Base-by-base conservation (phyloP, 2,329 filamentous ascomycete genomes). In the Colletotrichum destructivum region DNA sequence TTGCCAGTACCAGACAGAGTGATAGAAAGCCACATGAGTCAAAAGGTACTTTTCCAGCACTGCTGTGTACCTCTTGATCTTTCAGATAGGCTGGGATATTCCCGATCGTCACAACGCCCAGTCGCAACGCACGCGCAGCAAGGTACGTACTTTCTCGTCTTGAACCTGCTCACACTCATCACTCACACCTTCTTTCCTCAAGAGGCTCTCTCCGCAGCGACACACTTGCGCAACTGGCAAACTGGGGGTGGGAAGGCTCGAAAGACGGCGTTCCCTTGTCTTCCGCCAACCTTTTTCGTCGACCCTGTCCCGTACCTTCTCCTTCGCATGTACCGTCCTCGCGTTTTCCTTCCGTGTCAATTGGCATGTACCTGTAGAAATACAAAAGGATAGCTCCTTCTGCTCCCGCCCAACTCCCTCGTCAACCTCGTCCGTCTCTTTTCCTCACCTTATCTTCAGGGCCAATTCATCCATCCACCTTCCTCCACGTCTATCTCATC, bases 261-360 rank as follows among this genome's bases (percentile, higher is more conserved):
- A 47, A 38, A 57, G 68, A 57, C 68, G 68, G 57, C 71, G 69
- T 76, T 74, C 72, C 73, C 66, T 74, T 73, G 68, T 73, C 69
- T 73, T 56, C 69, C 68, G 21, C 66, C 60, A 62, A 62, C 55
- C 62, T 72, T 66, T 61, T 63, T 49, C 52, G 56, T 63, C 69
- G 55, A 52, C 67, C 73, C 72, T 67, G 57, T 63, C 59, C 71
- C 63, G 56, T 62, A 42, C 69, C 63, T 71, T 23, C 35, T 57
- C 60, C 35, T 52, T 52, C 62, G 70, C 64, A 64, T 61, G 66
- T 40, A 56, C 72, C n/a, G 35, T 57, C 57, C 52, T 51, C 65
- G 66, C 62, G 59, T 63, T 73, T 66, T 51, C 62, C 64, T 69
- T 74, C 74, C 62, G 54, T 73, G 42, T 57, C 68, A 56, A 71